Base-by-base conservation (phyloP, 805 yeast species). In the Candida sithepensis region DNA sequence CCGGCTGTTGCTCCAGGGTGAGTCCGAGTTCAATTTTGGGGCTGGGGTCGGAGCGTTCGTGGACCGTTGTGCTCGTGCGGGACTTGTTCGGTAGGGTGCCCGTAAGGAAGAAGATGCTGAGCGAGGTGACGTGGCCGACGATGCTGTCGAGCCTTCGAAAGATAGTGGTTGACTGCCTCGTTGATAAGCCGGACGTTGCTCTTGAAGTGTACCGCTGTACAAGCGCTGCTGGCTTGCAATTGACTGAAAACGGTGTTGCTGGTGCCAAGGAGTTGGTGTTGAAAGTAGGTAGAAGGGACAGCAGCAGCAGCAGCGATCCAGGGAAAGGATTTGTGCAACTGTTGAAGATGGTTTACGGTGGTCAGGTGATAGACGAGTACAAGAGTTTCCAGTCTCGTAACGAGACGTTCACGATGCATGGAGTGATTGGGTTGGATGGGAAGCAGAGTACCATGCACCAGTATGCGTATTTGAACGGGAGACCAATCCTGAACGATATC, bases 51-150 rank as follows among this genome's bases (percentile, higher is more conserved):
- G n/a, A n/a, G n/a, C n/a, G n/a, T n/a, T n/a, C 37, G 3, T 83
- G 83, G 0, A 74, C 83, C 0, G 43, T 59, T 0, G 63, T 77
- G 3, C 49, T 54, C 2, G 65, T 70, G 3, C 50, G 63, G 6
- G 71, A 72, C 42, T 43, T 79, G 12, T 81, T 78, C 57, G 61
- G 61, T 1, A 68, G 63, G 21, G 32, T 72, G 1, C 79, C 79
- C 0, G 81, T 79, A 3, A 59, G 85, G 20, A 59, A 66, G 28
- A 49, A 46, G 1, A 64, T 64, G 6, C 24, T 68, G 1, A 24
- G 53, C 4, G 50, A 54, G 3, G 24, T 49, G 0, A 56, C 70
- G 0, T 55, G 58, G 43, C 43, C 52, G 1, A 57, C 55, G 12
- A 23, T 66, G 0, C 39, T 65, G 0, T 63, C 55, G 13, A 65